Evolutionary conservation across 441 rosid genomes (phyloP).

Genomic region (Adansonia gregorii): DNA sequence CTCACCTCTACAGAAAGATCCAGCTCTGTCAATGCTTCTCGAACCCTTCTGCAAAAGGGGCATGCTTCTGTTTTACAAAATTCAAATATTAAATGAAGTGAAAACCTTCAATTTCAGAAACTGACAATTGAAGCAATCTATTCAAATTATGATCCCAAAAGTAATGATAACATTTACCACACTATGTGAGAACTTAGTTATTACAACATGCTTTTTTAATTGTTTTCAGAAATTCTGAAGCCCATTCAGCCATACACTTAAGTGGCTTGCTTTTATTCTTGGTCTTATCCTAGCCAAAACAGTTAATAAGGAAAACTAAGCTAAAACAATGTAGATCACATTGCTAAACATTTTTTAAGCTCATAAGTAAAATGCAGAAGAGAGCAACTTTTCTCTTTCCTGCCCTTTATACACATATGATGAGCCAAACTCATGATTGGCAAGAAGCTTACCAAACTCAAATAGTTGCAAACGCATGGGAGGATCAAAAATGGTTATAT

Average conservation of each 20-base stretch:
- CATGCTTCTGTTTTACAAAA: conserved; percentile 68
- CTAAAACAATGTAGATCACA: background rate
- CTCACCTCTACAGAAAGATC: conserved; percentile 80
- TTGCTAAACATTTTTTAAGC: conserved; percentile 2
- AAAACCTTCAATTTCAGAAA: conserved; percentile 23
- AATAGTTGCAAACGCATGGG: conserved; percentile 61
- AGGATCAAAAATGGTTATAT: conserved; percentile 37
- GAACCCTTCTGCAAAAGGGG: conserved; percentile 85
- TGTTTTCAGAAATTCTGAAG: background rate
- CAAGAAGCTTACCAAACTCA: conserved; percentile 64
- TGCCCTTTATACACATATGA: background rate
- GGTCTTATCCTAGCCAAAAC: background rate
- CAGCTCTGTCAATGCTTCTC: conserved; percentile 85
- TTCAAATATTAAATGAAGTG: background rate
- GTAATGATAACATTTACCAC: background rate
- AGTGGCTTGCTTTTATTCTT: background rate
- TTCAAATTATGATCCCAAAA: conserved; percentile 5
- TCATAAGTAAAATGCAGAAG: conserved; percentile 14
- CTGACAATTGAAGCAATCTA: background rate
- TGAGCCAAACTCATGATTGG: background rate
- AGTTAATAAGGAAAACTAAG: background rate
- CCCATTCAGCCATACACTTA: conserved; percentile 1
- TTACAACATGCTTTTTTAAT: background rate
- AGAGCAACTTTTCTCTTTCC: background rate
- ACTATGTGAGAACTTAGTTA: background rate